A percentile compares a stretch with the other conserved stretches of the same genome.
Conservation (phyloP, 805 yeast species). For the Pichia cabralensis region DNA sequence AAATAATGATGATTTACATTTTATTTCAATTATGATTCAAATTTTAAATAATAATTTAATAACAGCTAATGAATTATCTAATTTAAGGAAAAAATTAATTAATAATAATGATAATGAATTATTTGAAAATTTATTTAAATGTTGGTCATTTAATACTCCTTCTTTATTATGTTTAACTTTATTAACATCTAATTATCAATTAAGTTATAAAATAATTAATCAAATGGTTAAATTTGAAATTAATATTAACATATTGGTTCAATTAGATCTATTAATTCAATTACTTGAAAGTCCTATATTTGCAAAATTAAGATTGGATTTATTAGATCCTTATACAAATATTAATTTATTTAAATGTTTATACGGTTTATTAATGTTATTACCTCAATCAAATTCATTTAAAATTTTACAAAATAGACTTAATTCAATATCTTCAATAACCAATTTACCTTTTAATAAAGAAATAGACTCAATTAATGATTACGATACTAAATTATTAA, state of each 20-base stretch:
- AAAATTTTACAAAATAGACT: conserved; percentile 71
- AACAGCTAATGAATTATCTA: conserved; percentile 72
- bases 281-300: conserved; percentile 88
- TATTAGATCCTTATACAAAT: conserved; percentile 76
- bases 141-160: conserved; percentile 90
- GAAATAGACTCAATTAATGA: conserved; percentile 9
- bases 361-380: conserved; percentile 84
- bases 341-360: conserved; percentile 79
- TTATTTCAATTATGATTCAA: conserved; percentile 74
- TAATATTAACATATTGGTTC: conserved; percentile 68
- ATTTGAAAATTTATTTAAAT: conserved; percentile 67
- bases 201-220: conserved; percentile 75
- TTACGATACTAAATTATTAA: conserved; percentile 23
- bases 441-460: conserved; percentile 18
- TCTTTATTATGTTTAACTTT: conserved; percentile 81
- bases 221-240: conserved; percentile 77
- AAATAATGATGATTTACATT: conserved; percentile 50
- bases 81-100: conserved; percentile 55
- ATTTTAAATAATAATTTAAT: conserved; percentile 78
- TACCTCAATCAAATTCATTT: conserved; percentile 91
- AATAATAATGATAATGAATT: conserved; percentile 40
- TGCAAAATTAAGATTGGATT: conserved; percentile 73
- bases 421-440: conserved; percentile 41
- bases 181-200: conserved; percentile 77
- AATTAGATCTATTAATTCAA: conserved; percentile 83